phyloP scores from a whole-genome alignment of 768 basidiomycete genomes.

The Pleurotus cornucopiae region DNA sequence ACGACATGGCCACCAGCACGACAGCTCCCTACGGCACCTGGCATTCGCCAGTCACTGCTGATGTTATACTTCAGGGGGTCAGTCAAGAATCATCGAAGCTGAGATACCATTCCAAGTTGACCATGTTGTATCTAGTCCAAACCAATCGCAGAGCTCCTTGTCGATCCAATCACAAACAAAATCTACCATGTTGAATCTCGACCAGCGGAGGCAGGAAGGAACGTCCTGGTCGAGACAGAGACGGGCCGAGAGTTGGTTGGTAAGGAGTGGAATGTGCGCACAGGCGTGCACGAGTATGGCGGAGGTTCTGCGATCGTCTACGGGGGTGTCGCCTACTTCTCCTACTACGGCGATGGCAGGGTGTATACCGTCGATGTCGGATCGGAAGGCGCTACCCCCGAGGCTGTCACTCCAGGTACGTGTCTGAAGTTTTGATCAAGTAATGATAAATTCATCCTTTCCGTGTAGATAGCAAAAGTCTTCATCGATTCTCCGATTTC shows the following conservation, averaged over 20 bases:
- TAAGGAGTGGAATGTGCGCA: slow-evolving; percentile 48
- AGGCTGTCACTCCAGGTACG: slow-evolving; percentile 51
- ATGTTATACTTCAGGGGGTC: no score
- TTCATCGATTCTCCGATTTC: slow-evolving; percentile 51
- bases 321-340: slow-evolving; percentile 52
- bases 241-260: slow-evolving; percentile 41
- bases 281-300: slow-evolving; percentile 68
- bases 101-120: no score
- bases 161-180: slow-evolving; percentile 6
- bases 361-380: slow-evolving; percentile 38
- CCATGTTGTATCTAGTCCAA: slow-evolving; percentile 6
- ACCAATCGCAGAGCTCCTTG: slow-evolving; percentile 11
- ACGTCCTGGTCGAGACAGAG: slow-evolving; percentile 41
- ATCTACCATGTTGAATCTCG: slow-evolving; percentile 13
- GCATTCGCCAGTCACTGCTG: slow-evolving; percentile 38
- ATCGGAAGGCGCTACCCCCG: slow-evolving; percentile 15
- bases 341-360: slow-evolving; percentile 46
- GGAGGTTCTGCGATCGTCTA: slow-evolving; percentile 56
- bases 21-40: slow-evolving; percentile 54
- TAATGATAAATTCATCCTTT: no score
- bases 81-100: slow-evolving; percentile 7
- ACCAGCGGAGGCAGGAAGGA: slow-evolving; percentile 19
- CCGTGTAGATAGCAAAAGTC: slow-evolving; percentile 1
- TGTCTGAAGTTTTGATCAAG: not conserved
- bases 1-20: not conserved